Base-by-base conservation (phyloP, 2,329 filamentous ascomycete species). In the Trichoderma harzianum region DNA sequence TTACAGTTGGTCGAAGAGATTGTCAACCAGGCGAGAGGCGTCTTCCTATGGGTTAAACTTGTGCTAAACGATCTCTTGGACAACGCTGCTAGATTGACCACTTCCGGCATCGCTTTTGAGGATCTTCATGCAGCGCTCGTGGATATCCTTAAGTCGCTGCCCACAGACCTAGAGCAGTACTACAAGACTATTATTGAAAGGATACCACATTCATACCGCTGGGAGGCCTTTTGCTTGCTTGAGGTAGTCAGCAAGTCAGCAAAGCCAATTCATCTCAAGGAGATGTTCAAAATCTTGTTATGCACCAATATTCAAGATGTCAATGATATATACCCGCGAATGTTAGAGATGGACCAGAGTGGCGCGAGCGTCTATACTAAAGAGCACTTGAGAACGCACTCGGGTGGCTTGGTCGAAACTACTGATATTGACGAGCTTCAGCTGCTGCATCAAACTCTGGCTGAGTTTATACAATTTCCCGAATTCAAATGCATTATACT, bases 71-170 rank as follows among this genome's bases (percentile, higher is more conserved):
- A 55, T 26, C 51, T 55, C 24, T 8, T 55, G 12, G 51, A 55
- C n/a, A 55, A 18, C 1, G 51, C 51, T 55, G 1, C 51, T 12
- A 28, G 14, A 16, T 16, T 55, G 5, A 16, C 14, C 1, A 0
- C 6, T 8, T 55, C 51, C 7, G 3, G 51, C 11, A 5, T 7
- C 0, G 1, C 16, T 16, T 7, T 2, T 7, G 6, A 0, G 1
- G 3, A 26, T 28, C 24, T 55, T 26, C 24, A 5, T 18, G 21
- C 11, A 14, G 5, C 21, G 24, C 51, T 55, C 24, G 18, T 24
- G 21, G 24, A 24, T 16, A 16, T 55, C 24, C 51, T 55, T 7
- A 0, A 55, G 0, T 55, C 24, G 12, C 24, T 55, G 11, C 51
- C 51, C 51, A 16, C 24, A 5, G 24, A 55, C 12, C 28, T 55